phyloP scores from a whole-genome alignment of 1,284 basidiomycete species.

The Exsudoporus floridanus region DNA sequence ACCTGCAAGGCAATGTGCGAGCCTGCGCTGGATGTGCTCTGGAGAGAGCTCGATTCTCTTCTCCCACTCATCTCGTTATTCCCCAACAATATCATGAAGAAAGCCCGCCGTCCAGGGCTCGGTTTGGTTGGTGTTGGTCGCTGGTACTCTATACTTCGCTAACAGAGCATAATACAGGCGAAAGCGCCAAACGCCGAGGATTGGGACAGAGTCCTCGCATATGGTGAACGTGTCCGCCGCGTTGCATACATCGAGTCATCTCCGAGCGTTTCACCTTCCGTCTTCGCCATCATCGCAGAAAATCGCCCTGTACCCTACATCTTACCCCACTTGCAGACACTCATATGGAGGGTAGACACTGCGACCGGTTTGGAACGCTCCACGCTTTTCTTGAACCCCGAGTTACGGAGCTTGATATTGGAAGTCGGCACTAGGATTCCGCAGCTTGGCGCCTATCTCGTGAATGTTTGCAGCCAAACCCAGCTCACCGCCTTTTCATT shows the following conservation, averaged over 20 bases:
- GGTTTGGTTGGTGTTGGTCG: constrained; percentile 59
- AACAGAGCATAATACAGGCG: constrained; percentile 40
- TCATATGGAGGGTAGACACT: constrained; percentile 71
- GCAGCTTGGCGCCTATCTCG: constrained; percentile 60
- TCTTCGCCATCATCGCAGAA: constrained; percentile 66
- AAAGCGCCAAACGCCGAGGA: constrained; percentile 61
- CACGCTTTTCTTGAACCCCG: constrained; percentile 60
- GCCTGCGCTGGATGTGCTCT: constrained; percentile 68
- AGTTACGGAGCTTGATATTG: constrained; percentile 56
- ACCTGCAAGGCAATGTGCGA: constrained; percentile 71
- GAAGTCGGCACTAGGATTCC: constrained; percentile 58
- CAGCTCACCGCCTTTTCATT: constrained; percentile 66
- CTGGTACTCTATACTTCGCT: constrained; percentile 9
- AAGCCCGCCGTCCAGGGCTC: constrained; percentile 63
- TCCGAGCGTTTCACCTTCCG: constrained; percentile 58
- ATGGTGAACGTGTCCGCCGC: constrained; percentile 63
- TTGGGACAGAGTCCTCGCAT: constrained; percentile 62
- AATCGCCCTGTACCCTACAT: constrained; percentile 59
- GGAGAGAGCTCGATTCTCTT: constrained; percentile 75
- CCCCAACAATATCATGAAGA: constrained; percentile 63
- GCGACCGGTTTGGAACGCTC: constrained; percentile 61
- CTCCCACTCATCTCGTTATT: constrained; percentile 69
- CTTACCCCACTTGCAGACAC: constrained; percentile 63
- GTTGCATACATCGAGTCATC: constrained; percentile 67
- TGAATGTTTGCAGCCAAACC: constrained; percentile 58